These are phyloP conservation scores for Ustilago shanxiensis DNA, from an alignment of 1,284 basidiomycete genomes.

Conservation along the genomic window DNA sequence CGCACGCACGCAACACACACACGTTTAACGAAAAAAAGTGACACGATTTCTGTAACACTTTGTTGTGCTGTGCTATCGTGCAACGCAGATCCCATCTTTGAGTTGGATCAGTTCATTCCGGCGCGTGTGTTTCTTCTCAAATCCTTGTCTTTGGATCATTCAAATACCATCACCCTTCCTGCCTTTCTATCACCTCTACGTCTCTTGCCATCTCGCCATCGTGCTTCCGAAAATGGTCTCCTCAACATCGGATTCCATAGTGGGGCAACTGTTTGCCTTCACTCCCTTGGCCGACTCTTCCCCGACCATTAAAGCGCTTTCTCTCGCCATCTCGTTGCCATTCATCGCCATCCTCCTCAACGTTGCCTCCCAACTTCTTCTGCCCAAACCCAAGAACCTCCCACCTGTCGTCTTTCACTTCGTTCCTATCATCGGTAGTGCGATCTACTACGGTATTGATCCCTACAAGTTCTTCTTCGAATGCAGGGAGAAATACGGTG, in stretches of 20 bases:
- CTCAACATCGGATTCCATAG: slow-evolving; percentile 13
- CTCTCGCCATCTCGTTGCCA: slow-evolving; percentile 29
- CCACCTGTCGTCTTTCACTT: slow-evolving; percentile 85
- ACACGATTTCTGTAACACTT: background rate
- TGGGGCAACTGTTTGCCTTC: slow-evolving; percentile 36
- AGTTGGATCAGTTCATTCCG: background rate
- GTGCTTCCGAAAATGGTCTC: background rate
- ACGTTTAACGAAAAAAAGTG: background rate
- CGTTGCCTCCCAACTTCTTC: slow-evolving; percentile 72
- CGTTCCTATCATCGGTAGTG: slow-evolving; percentile 82
- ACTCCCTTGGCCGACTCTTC: slow-evolving; percentile 40
- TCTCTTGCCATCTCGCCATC: background rate
- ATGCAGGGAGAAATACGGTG: slow-evolving; percentile 81
- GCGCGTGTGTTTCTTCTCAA: background rate
- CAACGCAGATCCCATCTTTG: background rate
- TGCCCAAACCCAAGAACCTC: slow-evolving; percentile 63
- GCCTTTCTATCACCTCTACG: background rate
- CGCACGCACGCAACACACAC: too few species aligned
- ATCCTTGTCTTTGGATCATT: background rate
- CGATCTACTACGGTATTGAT: slow-evolving; percentile 81
- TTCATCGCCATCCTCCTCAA: slow-evolving; percentile 74
- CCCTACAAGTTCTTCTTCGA: slow-evolving; percentile 82
- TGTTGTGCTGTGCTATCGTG: background rate
- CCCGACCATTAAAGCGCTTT: slow-evolving; percentile 18
- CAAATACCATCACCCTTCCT: background rate